phyloP scores from a whole-genome alignment of 1,139 yeast species.

The Sugiyamaella japonica region DNA sequence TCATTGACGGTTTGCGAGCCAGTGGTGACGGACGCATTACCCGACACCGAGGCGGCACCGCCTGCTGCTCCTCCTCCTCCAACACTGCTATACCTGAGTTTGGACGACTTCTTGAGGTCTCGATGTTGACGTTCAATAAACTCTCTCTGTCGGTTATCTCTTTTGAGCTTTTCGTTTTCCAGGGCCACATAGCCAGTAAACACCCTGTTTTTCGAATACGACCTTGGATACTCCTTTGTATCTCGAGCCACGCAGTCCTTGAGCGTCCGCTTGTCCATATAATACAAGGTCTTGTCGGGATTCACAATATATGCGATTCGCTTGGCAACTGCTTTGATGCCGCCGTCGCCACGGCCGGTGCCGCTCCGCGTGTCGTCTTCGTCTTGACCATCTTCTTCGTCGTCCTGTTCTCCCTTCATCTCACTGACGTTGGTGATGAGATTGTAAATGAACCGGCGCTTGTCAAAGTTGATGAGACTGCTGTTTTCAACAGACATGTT shows the following conservation, averaged over 20 bases:
- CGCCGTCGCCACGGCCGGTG: not conserved
- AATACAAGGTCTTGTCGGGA: constrained; percentile 35
- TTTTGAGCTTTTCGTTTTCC: constrained; percentile 52
- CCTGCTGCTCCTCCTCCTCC: no score
- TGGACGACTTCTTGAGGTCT: constrained; percentile 37
- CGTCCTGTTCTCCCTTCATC: constrained; percentile 34
- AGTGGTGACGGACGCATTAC: not conserved
- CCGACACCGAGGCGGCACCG: not conserved
- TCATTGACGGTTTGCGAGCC: constrained; percentile 15
- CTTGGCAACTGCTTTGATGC: constrained; percentile 14
- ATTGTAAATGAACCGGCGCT: constrained; percentile 62
- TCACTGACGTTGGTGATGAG: constrained; percentile 51
- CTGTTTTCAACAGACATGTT: constrained; percentile 62
- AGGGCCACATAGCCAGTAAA: constrained; percentile 48
- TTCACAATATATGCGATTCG: constrained; percentile 35
- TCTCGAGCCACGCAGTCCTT: constrained; percentile 49
- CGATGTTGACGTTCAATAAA: constrained; percentile 45
- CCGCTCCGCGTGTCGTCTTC: constrained; percentile 21
- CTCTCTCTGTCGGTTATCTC: constrained; percentile 53
- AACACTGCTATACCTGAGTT: not conserved
- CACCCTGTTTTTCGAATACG: constrained; percentile 42
- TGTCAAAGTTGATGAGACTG: constrained; percentile 63
- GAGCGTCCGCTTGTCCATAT: constrained; percentile 37
- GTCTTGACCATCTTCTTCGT: constrained; percentile 11
- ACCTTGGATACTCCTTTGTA: constrained; percentile 41